phyloP scores from a whole-genome alignment of 441 rosid species.

The Theobroma grandiflorum region DNA sequence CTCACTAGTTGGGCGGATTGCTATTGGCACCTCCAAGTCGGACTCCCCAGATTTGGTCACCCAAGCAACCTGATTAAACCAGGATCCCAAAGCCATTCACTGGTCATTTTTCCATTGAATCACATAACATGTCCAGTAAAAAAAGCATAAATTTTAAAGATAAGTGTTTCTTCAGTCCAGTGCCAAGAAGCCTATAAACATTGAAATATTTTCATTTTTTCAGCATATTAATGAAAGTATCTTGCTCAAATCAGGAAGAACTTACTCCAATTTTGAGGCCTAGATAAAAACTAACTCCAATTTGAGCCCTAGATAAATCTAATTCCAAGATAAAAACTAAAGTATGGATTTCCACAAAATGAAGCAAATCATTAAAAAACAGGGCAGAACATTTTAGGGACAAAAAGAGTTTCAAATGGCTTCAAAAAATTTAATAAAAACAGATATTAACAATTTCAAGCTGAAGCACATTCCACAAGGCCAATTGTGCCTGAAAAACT shows the following conservation, averaged over 20 bases:
- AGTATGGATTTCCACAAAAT: no score
- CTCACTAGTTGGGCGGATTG: constrained; percentile 99
- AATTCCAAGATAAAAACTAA: no score
- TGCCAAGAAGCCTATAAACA: neutral
- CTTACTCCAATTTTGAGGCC: no score
- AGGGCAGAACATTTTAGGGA: neutral
- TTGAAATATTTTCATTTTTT: neutral
- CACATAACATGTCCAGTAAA: neutral
- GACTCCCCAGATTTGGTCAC: constrained; percentile 95
- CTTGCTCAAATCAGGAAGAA: no score
- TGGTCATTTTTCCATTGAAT: constrained; percentile 8
- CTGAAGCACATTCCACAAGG: neutral
- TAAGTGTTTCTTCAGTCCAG: neutral
- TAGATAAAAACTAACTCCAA: no score
- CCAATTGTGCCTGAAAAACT: neutral
- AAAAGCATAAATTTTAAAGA: neutral
- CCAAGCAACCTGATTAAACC: constrained; percentile 91
- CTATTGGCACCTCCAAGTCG: constrained; percentile 92
- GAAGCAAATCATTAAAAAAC: neutral
- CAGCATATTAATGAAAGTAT: neutral
- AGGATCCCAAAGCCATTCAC: constrained; percentile 4
- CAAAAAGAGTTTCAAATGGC: neutral
- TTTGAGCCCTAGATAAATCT: no score
- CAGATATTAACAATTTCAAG: constrained; percentile 8
- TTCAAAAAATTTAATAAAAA: neutral